A percentile compares a stretch with the other conserved stretches of the same genome.
Evolutionary conservation across 345 rosid genomes (phyloP).

Genomic region (Aegle marmelos): DNA sequence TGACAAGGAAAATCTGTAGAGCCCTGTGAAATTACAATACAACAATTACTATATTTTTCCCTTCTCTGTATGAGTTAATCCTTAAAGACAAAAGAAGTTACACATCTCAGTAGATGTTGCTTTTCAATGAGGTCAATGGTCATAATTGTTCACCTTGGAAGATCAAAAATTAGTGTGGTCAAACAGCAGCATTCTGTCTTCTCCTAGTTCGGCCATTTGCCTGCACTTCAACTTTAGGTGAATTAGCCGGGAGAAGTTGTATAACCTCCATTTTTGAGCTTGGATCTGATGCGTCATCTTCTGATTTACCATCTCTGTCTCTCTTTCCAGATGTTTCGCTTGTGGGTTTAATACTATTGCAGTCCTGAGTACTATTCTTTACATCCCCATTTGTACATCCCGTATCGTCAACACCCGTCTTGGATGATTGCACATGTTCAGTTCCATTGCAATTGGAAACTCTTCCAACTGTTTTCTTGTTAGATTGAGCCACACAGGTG

Average conservation of each 20-base stretch:
- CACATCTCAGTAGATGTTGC: not conserved
- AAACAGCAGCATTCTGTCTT: conserved; percentile 13
- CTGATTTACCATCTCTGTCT: conserved; percentile 13
- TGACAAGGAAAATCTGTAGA: not conserved
- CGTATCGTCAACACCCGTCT: not conserved
- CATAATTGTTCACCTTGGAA: conserved; percentile 1
- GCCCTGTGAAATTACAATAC: not conserved
- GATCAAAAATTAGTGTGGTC: not conserved
- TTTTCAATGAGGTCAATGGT: conserved; percentile 2
- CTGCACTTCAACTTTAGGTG: conserved; percentile 3
- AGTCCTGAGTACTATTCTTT: not conserved
- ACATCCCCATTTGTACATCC: not conserved
- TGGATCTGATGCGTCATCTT: not conserved
- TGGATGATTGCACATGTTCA: conserved; percentile 12
- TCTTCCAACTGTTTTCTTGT: not conserved
- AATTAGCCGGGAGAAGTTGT: not conserved
- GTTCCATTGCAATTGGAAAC: conserved; percentile 2
- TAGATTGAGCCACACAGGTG: conserved; percentile 12
- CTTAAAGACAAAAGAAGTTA: not conserved
- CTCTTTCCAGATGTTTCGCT: conserved; percentile 5
- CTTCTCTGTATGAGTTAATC: not conserved
- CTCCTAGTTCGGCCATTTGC: not conserved
- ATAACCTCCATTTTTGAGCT: not conserved
- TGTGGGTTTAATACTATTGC: not conserved
- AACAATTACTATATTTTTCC: not conserved